Evolutionary conservation across 805 yeast species (phyloP).

Genomic region (Kuraishia ogatae): DNA sequence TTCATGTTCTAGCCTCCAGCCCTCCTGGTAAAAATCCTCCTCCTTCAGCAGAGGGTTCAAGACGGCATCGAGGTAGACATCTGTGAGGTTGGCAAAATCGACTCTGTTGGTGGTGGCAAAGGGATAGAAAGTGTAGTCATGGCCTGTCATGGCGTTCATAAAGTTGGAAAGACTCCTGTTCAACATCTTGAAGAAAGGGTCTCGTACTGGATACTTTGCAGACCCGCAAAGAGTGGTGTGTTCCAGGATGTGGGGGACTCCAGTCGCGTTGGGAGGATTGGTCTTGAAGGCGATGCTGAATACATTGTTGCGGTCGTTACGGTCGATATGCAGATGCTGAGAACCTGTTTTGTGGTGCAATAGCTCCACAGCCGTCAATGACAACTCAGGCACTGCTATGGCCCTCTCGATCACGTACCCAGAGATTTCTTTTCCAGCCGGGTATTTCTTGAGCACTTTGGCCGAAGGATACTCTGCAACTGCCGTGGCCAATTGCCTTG

Average conservation of each 20-base stretch:
- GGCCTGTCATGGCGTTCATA: conserved; percentile 99
- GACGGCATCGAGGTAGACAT: conserved; percentile 83
- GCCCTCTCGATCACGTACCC: conserved; percentile 64
- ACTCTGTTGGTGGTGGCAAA: conserved; percentile 86
- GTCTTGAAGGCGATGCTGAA: conserved; percentile 88
- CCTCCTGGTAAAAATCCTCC: conserved; percentile 89
- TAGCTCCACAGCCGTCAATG: conserved; percentile 69
- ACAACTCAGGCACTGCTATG: conserved; percentile 70
- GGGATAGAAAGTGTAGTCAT: conserved; percentile 92
- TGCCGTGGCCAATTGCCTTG: background rate
- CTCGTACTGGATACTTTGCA: conserved; percentile 82
- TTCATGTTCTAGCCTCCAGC: conserved; percentile 89
- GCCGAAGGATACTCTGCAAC: conserved; percentile 1
- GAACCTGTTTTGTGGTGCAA: conserved; percentile 65
- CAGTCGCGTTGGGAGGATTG: conserved; percentile 90
- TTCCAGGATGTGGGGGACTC: conserved; percentile 93
- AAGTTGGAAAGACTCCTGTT: conserved; percentile 90
- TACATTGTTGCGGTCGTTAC: conserved; percentile 78
- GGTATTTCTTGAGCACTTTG: conserved; percentile 35
- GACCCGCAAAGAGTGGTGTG: conserved; percentile 97
- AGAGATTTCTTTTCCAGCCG: conserved; percentile 51
- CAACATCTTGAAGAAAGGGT: conserved; percentile 96
- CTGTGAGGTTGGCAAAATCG: conserved; percentile 78
- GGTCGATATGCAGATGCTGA: conserved; percentile 76
- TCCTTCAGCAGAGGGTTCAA: conserved; percentile 69